Base-by-base conservation (phyloP, 768 basidiomycete genomes). In the Podaxis sp. region DNA sequence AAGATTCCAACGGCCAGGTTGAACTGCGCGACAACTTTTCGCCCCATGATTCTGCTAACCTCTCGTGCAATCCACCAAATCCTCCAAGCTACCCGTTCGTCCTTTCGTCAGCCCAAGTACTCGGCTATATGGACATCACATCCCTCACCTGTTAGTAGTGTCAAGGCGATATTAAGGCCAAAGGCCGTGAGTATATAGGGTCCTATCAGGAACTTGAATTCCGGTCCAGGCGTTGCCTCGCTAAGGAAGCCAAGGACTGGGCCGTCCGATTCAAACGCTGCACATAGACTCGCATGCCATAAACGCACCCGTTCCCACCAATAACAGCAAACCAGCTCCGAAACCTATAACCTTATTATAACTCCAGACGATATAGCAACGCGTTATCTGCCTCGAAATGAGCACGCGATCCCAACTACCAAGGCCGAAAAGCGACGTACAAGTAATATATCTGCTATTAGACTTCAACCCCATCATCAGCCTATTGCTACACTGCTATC, bases 331-430 rank as follows among this genome's bases (percentile, higher is more conserved):
- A 2, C 67, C 47, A 1, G 77, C 73, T 4, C 65, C 72, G 49
- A 72, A 47, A 7, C 71, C 66, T 24, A 77, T 61, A 27, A 64
- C 65, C 61, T 71, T 71, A 9, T 68, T 72, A 43, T 66, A 67
- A 25, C 71, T 71, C 78, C 78, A 78, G 49, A 78, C 72, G n/a
- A 77, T 70, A 63, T 73, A 78, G 57, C 77, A 79, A 33, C 78
- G 71, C 62, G 76, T 75, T 43, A 76, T 57, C 52, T 63, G 51
- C 25, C 22, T 13, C 2, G 40, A 19, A 11, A 25, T 38, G 11
- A 55, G 24, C 13, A 19, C 22, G 29, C 40, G 25, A 33, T 29
- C 33, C 3, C 27, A n/a, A 22, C 19, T 19, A 43, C n/a, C 17
- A 43, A 43, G 41, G 13, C 19, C 41, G 40, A 12, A 43, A 54